Evolutionary conservation across 306 rosid species (phyloP).

Genomic region (Prunus padus): DNA sequence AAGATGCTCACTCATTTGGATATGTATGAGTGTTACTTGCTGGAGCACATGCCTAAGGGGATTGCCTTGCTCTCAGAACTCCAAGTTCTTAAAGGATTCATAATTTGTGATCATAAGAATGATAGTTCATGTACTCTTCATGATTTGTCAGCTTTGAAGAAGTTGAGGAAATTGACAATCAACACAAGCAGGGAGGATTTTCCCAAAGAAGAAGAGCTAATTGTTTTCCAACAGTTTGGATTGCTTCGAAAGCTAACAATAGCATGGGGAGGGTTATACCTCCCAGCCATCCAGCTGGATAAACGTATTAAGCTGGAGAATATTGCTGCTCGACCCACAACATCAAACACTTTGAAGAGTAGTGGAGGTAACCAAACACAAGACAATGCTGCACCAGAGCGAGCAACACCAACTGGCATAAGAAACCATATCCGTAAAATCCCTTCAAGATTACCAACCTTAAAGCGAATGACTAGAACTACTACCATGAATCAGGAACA

Average conservation of each 20-base stretch:
- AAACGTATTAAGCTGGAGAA: background rate
- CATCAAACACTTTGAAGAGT: background rate
- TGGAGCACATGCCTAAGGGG: conserved; percentile 25
- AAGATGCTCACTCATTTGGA: conserved; percentile 36
- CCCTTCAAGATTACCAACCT: background rate
- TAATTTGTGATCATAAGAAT: background rate
- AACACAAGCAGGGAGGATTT: conserved; percentile 23
- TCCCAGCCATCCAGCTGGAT: background rate
- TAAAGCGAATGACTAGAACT: too few relatives aligned
- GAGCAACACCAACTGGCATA: background rate
- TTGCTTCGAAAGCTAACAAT: conserved; percentile 21
- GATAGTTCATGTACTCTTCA: conserved; percentile 16
- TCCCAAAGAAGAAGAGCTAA: conserved; percentile 18
- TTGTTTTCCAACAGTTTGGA: background rate
- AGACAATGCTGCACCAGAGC: background rate
- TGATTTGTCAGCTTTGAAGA: conserved; percentile 12
- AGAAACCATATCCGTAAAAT: background rate
- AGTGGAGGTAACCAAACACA: background rate
- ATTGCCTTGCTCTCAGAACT: conserved; percentile 19
- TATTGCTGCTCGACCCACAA: background rate
- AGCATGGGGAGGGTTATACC: conserved; percentile 22
- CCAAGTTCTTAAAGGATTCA: conserved; percentile 28
- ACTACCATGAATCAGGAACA: background rate
- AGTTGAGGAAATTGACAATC: conserved; percentile 31
- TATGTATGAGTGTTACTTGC: conserved; percentile 36